Evolutionary conservation across 2,329 filamentous ascomycete genomes (phyloP).

Genomic region (Talaromyces sp.): DNA sequence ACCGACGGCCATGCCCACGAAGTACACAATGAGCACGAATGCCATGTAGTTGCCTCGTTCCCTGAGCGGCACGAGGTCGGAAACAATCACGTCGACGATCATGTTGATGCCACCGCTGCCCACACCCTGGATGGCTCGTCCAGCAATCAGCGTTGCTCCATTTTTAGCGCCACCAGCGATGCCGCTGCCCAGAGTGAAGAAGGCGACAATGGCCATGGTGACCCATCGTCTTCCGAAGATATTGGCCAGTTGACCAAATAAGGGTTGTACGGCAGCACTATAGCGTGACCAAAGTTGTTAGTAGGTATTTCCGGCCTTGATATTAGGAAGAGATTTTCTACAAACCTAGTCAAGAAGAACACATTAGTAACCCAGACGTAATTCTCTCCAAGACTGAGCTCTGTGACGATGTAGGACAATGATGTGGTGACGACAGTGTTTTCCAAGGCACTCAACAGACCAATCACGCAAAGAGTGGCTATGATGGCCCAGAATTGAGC

Average conservation of each 20-base stretch:
- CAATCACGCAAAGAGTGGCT: slow-evolving; percentile 21
- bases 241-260: slow-evolving; percentile 9
- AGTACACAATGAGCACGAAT: slow-evolving; percentile 36
- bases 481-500: slow-evolving; percentile 28
- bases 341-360: slow-evolving; percentile 27
- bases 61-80: slow-evolving; percentile 47
- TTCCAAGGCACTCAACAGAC: slow-evolving; percentile 33
- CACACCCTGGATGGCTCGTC: slow-evolving; percentile 50
- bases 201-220: background rate
- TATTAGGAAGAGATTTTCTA: too few relatives aligned
- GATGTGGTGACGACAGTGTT: slow-evolving; percentile 38
- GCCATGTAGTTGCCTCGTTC: slow-evolving; percentile 43
- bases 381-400: slow-evolving; percentile 25
- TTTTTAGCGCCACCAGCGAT: slow-evolving; percentile 10
- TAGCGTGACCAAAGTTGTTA: background rate
- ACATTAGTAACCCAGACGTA: slow-evolving; percentile 35
- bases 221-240: slow-evolving; percentile 15
- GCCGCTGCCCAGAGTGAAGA: slow-evolving; percentile 15
- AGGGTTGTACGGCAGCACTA: slow-evolving; percentile 2
- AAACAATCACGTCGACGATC: slow-evolving; percentile 47
- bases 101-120: slow-evolving; percentile 42
- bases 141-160: slow-evolving; percentile 46
- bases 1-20: slow-evolving; percentile 39
- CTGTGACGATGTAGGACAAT: slow-evolving; percentile 33
- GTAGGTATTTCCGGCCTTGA: too few relatives aligned